Evolutionary conservation across 2,329 filamentous ascomycete genomes (phyloP), one percentile per base, ranked within the genome.

Genomic region (Penicillium olsonii): DNA sequence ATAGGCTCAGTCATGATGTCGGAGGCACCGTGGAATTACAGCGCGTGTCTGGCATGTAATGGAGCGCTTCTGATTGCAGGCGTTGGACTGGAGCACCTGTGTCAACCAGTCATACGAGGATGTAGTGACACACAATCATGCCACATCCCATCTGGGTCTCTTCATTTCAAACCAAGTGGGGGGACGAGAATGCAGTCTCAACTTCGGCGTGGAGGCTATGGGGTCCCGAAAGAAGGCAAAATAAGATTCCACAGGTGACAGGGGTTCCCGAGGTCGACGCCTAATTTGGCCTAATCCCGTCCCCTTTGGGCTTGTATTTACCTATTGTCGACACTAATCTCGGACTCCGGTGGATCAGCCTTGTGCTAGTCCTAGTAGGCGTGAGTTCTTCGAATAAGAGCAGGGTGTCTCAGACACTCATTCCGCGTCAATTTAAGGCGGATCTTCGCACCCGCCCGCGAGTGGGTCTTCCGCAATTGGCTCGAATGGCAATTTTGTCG

Each of bases 1-100:
- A 76, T 60, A 48, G 66, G 62, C 24, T 76, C 44, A 8, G 54
- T 42, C 61, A 64, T 63, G 41, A 18, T 39, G 38, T 15, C n/a
- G 27, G 3, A 19, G 15, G 11, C 37, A 18, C 6, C 14, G 20
- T 38, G 9, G 19, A 27, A 20, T n/a, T 18, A 24, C 5, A 24
- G 22, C 22, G 12, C 29, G 10, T 29, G 26, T 10, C 26, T 29
- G 10, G 10, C 4, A n/a, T 31, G 14, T 14, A 31, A n/a, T 31
- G 12, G 12, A n/a, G 12, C 15, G 24, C 42, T 18, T 18, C 15
- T 35, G 10, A 4, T 24, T 24, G 8, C 22, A 24, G 22, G 8
- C 22, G 22, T 4, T 24, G 10, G n/a, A 17, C n/a, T 17, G 15
- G n/a, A 10, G 2, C 33, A n/a, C 33, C 33, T 22, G 17, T 38